These are phyloP conservation scores for Chondrostereum purpureum DNA, from an alignment of 1,284 basidiomycete species.

Conservation along the genomic window DNA sequence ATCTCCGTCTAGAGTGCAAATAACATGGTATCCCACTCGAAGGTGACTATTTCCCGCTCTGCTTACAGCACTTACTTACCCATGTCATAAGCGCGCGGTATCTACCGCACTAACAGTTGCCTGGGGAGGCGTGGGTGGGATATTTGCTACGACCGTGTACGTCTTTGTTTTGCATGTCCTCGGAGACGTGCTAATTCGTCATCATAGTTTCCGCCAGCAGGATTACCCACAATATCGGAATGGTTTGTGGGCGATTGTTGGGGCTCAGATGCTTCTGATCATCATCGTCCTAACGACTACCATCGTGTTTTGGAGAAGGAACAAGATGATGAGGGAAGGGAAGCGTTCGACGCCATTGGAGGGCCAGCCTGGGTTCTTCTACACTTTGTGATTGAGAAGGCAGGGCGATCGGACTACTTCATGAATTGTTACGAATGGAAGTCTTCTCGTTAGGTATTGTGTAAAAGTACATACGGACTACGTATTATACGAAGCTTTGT, in stretches of 20 bases:
- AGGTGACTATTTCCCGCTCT: conserved; percentile 34
- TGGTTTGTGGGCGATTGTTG: conserved; percentile 27
- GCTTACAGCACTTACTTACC: conserved; percentile 18
- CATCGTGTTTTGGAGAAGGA: conserved; percentile 21
- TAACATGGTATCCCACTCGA: conserved; percentile 40
- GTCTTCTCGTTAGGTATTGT: too few species aligned
- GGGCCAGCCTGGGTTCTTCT: conserved; percentile 23
- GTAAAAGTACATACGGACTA: too few species aligned
- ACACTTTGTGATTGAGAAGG: conserved; percentile 27
- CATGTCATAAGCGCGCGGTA: conserved; percentile 25
- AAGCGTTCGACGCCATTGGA: conserved; percentile 21
- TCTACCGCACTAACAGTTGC: conserved; percentile 35
- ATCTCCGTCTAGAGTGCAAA: conserved; percentile 32
- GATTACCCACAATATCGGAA: conserved; percentile 27
- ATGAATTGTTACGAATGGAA: too few species aligned
- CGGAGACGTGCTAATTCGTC: conserved; percentile 7
- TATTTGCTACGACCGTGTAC: conserved; percentile 29
- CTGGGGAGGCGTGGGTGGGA: conserved; percentile 22
- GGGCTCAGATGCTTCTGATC: conserved; percentile 25
- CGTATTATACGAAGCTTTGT: too few species aligned
- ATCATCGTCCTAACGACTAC: conserved; percentile 21
- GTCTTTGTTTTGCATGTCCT: too few species aligned
- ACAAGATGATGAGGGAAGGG: conserved; percentile 22
- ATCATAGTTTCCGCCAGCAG: conserved; percentile 17
- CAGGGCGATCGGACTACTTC: too few species aligned